Percentiles rank a stretch among this genome's conserved stretches.
phyloP scores from a whole-genome alignment of 2,329 filamentous ascomycete genomes.

The Coleophoma cylindrospora region DNA sequence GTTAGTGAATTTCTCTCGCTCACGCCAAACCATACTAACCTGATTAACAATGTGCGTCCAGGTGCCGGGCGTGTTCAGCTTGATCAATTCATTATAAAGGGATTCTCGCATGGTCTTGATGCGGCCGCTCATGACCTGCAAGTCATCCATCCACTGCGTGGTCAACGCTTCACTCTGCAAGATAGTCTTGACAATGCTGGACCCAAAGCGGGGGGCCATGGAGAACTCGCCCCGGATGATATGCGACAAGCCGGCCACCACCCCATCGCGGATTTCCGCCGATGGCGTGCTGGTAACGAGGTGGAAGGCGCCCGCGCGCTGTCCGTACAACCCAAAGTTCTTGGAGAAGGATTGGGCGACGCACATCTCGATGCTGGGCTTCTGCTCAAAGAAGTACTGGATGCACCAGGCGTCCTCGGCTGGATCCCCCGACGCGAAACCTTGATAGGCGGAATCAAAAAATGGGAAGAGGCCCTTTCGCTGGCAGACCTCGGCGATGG shows the following conservation, averaged over 20 bases:
- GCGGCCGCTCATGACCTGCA: not conserved
- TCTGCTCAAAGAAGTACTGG: constrained; percentile 19
- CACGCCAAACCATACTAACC: not conserved
- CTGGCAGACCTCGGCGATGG: constrained; percentile 19
- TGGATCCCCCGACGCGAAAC: constrained; percentile 24
- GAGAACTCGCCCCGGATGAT: not conserved
- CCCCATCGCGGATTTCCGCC: not conserved
- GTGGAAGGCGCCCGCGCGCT: constrained; percentile 28
- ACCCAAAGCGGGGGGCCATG: not conserved
- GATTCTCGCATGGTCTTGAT: not conserved
- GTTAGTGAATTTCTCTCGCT: not conserved
- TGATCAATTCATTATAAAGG: not conserved
- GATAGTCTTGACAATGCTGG: not conserved
- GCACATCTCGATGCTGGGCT: constrained; percentile 22
- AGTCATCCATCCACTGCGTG: not conserved
- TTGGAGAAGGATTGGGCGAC: constrained; percentile 34
- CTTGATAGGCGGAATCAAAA: constrained; percentile 33
- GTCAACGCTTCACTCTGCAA: not conserved
- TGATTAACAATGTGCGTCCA: not conserved
- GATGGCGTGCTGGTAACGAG: constrained; percentile 12
- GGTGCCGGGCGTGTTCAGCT: not conserved
- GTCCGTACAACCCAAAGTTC: constrained; percentile 32
- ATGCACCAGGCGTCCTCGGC: constrained; percentile 28
- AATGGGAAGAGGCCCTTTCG: constrained; percentile 21
- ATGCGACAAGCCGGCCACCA: not conserved